Conservation (phyloP, 2,329 filamentous ascomycete species). For the Erysiphe pulchra region DNA sequence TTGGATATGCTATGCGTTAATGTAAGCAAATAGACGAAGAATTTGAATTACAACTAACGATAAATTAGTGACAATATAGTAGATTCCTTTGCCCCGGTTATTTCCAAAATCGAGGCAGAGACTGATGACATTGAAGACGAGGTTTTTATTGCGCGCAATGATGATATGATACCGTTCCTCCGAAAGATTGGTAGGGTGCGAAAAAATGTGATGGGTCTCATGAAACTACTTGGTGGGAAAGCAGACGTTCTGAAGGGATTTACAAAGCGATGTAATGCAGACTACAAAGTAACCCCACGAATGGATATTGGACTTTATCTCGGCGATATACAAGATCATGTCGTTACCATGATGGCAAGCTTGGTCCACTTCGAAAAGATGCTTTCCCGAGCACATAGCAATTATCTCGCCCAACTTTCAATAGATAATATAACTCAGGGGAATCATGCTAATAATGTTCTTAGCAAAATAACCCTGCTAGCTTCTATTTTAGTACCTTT, state of each 20-base stretch:
- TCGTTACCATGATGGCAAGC: conserved; percentile 97
- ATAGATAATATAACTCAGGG: conserved; percentile 79
- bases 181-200: conserved; percentile 72
- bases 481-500: conserved; percentile 91
- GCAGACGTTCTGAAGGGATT: conserved; percentile 97
- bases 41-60: neutral
- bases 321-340: conserved; percentile 95
- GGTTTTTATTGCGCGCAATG: conserved; percentile 73
- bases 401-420: conserved; percentile 83
- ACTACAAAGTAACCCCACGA: conserved; percentile 81
- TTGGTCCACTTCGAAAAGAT: conserved; percentile 94
- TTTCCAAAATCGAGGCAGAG: conserved; percentile 63
- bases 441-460: conserved; percentile 63
- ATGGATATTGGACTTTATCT: conserved; percentile 94
- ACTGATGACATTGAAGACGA: conserved; percentile 88
- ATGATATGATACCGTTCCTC: conserved; percentile 71
- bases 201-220: conserved; percentile 82
- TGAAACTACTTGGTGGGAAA: conserved; percentile 83
- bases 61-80: conserved; percentile 66
- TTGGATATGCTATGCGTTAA: conserved; percentile 97
- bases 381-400: conserved; percentile 76
- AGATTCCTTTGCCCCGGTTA: conserved; percentile 77
- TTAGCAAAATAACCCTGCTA: conserved; percentile 86
- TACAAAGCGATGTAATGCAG: conserved; percentile 95
- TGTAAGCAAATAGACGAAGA: conserved; percentile 27